A percentile compares a stretch with the other conserved stretches of the same genome.
Evolutionary conservation across 129 eudicot species (phyloP).

Genomic region (Arctium lappa): DNA sequence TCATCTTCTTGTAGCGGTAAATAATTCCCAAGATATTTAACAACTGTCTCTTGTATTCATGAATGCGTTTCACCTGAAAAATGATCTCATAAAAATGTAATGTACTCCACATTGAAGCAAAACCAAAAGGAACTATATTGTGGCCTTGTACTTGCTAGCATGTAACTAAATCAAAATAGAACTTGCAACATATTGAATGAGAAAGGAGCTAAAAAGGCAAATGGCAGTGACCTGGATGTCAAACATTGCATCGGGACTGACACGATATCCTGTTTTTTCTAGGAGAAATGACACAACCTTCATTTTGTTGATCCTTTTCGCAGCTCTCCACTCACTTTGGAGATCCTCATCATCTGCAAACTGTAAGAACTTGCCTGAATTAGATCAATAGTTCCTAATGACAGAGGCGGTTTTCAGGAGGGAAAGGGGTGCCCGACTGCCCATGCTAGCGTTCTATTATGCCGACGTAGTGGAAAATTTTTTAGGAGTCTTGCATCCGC

Average conservation of each 20-base stretch:
- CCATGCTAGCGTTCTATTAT: neutral
- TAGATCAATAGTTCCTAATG: conserved; percentile 9
- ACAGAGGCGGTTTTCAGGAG: neutral
- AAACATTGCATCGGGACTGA: conserved; percentile 93
- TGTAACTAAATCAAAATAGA: neutral
- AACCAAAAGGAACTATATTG: neutral
- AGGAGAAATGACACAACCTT: conserved; percentile 67
- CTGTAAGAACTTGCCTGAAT: conserved; percentile 32
- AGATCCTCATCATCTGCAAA: conserved; percentile 87
- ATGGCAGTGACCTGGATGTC: conserved; percentile 74
- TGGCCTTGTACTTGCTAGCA: neutral
- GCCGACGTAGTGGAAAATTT: neutral
- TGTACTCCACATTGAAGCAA: neutral
- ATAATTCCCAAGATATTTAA: conserved; percentile 85
- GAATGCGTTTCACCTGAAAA: conserved; percentile 85
- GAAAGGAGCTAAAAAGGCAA: conserved; percentile 6
- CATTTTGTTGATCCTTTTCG: conserved; percentile 74
- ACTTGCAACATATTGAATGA: neutral
- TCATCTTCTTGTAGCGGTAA: conserved; percentile 91
- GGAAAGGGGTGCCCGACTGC: neutral
- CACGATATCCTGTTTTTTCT: conserved; percentile 86
- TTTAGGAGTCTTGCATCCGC: neutral
- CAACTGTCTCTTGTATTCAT: conserved; percentile 90
- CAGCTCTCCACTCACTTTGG: conserved; percentile 80
- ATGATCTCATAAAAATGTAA: neutral